A percentile compares a stretch with the other conserved stretches of the same genome.
phyloP scores from a whole-genome alignment of 345 rosid genomes.

The Euclidium syriacum region DNA sequence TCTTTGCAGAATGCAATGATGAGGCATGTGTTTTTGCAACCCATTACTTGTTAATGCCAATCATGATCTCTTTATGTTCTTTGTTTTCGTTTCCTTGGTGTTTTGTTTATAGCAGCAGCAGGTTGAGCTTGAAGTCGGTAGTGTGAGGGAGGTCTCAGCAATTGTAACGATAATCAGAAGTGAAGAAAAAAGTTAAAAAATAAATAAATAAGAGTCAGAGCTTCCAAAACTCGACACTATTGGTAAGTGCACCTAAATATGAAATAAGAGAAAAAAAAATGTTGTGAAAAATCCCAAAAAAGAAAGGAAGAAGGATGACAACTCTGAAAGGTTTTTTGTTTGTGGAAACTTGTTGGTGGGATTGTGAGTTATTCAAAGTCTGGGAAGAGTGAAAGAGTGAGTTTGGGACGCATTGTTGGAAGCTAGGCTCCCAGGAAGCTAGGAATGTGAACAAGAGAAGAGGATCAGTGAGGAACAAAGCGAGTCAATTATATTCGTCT shows the following conservation, averaged over 20 bases:
- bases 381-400: not conserved
- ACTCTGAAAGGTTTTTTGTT: not conserved
- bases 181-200: not conserved
- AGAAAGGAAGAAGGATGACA: not conserved
- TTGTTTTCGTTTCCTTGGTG: too few relatives aligned
- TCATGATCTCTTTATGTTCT: too few relatives aligned
- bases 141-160: too few relatives aligned
- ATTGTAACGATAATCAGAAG: not conserved
- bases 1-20: constrained; percentile 37
- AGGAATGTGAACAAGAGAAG: not conserved
- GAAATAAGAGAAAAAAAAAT: not conserved
- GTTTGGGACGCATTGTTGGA: not conserved
- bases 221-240: constrained; percentile 6
- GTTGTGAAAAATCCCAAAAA: not conserved
- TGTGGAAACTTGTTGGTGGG: constrained; percentile 12
- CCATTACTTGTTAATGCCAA: not conserved
- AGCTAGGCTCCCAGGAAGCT: not conserved
- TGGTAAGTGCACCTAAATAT: constrained; percentile 20
- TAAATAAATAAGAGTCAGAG: constrained; percentile 9
- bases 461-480: constrained; percentile 7
- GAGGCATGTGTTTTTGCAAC: constrained; percentile 38
- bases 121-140: too few relatives aligned
- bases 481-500: not conserved
- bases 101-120: too few relatives aligned
- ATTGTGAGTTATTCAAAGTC: constrained; percentile 2